Evolutionary conservation across 306 rosid genomes (phyloP).

Genomic region (Lithocarpus polystachyus): DNA sequence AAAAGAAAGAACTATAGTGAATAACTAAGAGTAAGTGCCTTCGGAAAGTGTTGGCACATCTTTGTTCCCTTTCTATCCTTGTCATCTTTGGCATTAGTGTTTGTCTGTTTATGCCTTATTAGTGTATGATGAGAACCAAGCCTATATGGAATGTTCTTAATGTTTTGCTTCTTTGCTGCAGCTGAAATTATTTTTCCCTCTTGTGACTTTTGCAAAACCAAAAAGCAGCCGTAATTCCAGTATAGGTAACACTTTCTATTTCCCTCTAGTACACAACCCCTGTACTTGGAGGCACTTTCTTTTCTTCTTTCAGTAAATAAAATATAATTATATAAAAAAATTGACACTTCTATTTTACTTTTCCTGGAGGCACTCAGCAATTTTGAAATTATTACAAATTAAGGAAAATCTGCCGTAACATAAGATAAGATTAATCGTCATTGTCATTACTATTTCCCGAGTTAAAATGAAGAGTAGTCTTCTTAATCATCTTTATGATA

Average conservation of each 20-base stretch:
- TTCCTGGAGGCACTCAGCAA: slow-evolving; percentile 7
- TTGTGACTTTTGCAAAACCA: slow-evolving; percentile 85
- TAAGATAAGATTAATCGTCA: neutral
- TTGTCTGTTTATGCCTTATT: neutral
- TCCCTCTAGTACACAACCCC: no score
- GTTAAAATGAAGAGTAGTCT: neutral
- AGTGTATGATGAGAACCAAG: slow-evolving; percentile 7
- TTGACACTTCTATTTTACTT: slow-evolving; percentile 37
- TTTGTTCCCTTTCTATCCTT: neutral
- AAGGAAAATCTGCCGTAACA: slow-evolving; percentile 5
- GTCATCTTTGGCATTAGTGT: slow-evolving; percentile 8
- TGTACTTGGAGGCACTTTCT: no score
- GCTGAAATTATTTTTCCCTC: slow-evolving; percentile 93
- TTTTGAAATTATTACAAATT: neutral
- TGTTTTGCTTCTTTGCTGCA: slow-evolving; percentile 42
- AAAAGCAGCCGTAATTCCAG: slow-evolving; percentile 95
- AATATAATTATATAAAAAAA: no score
- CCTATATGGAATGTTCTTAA: slow-evolving; percentile 1
- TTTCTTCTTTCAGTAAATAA: no score
- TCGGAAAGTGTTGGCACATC: slow-evolving; percentile 4
- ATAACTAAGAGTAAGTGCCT: no score
- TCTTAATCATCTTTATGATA: neutral
- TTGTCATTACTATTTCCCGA: neutral
- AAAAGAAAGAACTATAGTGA: no score
- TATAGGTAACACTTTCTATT: slow-evolving; percentile 51